phyloP scores from a whole-genome alignment of 495 filamentous ascomycete species.

The Zalerion maritima region DNA sequence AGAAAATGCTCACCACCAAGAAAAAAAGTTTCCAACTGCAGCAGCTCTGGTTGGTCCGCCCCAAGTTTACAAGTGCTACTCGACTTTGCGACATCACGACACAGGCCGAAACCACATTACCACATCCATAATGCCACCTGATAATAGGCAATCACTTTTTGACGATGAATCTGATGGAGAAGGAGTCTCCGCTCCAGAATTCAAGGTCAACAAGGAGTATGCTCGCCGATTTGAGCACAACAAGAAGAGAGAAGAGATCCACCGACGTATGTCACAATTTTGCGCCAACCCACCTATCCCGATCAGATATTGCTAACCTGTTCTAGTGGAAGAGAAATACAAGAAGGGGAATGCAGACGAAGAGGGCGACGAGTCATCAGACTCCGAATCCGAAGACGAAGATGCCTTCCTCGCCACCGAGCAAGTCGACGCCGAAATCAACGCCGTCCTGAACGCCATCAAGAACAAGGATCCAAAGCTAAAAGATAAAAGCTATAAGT shows the following conservation, averaged over 20 bases:
- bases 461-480: conserved; percentile 76
- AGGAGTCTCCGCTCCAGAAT: conserved; percentile 30
- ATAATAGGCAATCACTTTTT: too few species aligned
- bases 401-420: conserved; percentile 69
- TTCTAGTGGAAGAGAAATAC: conserved; percentile 73
- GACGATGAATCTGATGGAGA: conserved; percentile 43
- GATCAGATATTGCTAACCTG: conserved; percentile 1
- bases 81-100: too few species aligned
- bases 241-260: conserved; percentile 83
- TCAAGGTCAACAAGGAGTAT: conserved; percentile 85
- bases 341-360: conserved; percentile 37
- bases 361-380: conserved; percentile 39
- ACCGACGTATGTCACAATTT: conserved; percentile 46
- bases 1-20: too few species aligned
- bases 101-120: too few species aligned
- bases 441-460: conserved; percentile 72
- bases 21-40: too few species aligned
- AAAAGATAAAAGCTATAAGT: conserved; percentile 64
- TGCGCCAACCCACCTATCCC: conserved; percentile 2
- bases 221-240: conserved; percentile 87
- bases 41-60: too few species aligned
- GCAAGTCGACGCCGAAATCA: conserved; percentile 72
- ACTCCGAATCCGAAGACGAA: conserved; percentile 78
- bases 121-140: too few species aligned
- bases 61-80: too few species aligned